Base-by-base conservation (phyloP, 257 asterid genomes). In the Solanum chiquidenum region DNA sequence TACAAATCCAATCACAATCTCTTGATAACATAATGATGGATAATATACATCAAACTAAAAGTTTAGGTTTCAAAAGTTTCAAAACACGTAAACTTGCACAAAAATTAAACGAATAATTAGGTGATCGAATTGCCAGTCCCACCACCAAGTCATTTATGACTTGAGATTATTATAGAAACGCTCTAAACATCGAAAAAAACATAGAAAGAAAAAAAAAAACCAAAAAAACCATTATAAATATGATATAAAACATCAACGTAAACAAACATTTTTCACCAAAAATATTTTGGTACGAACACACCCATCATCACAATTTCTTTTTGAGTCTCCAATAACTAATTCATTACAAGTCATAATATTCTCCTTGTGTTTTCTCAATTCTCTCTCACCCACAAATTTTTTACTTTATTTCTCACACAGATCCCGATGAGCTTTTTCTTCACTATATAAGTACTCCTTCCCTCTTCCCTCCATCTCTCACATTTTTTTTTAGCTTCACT, bases 231-330 rank as follows among this genome's bases (percentile, higher is more conserved):
- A 18, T 55, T 55, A 6, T 18, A 18, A 2, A 20, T 55, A 20
- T 55, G 0, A 20, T 7, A 18, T 20, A 20, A 49, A 49, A 3
- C 20, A 55, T 20, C 10, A 55, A 55, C 4, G 7, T 55, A 55
- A 18, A 0, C 1, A 55, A 55, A 7, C 0, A 55, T 62, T 62
- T 62, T 62, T 62, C 0, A 62, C 0, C 1, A 0, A n/a, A 64
- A 64, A 11, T 64, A 64, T 64, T n/a, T 64, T 64, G 0, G 0
- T 4, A n/a, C 0, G 3, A 62, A 62, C 31, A 62, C 31, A 62
- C 16, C 27, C 31, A 62, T 62, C 3, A n/a, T 62, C 0, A 10
- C 31, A 62, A 10, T n/a, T 62, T 62, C 1, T 64, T n/a, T 64
- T 64, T n/a, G 33, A 64, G 29, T 64, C 31, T 64, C 71, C 31